Evolutionary conservation across 768 basidiomycete genomes (phyloP).

Genomic region (Rhizopogon roseolus): DNA sequence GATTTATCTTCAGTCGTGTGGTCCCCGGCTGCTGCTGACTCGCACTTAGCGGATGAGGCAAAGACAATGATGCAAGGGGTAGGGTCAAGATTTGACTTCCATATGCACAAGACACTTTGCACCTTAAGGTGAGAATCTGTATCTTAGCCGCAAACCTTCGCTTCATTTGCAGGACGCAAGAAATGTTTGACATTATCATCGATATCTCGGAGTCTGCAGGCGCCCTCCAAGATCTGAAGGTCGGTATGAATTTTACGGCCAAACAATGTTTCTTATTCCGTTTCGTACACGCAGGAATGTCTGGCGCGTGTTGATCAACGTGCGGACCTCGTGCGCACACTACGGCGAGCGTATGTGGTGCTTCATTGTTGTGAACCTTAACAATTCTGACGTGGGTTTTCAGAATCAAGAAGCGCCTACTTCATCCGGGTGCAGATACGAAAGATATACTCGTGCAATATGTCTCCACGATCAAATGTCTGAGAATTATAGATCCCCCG

Average conservation of each 20-base stretch:
- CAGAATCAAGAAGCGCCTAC: constrained; percentile 81
- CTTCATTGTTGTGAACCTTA: neutral
- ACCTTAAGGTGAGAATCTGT: constrained; percentile 63
- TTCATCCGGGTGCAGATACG: constrained; percentile 96
- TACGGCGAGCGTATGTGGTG: constrained; percentile 67
- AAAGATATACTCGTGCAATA: constrained; percentile 87
- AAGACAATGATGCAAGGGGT: constrained; percentile 70
- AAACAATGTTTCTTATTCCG: neutral
- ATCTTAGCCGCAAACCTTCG: neutral
- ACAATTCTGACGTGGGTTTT: constrained; percentile 1
- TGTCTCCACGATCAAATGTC: constrained; percentile 85
- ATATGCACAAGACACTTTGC: constrained; percentile 87
- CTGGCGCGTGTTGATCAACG: constrained; percentile 79
- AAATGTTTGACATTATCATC: constrained; percentile 95
- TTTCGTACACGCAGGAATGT: constrained; percentile 50
- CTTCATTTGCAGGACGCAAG: constrained; percentile 47
- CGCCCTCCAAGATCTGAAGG: constrained; percentile 84
- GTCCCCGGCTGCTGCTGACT: constrained; percentile 3
- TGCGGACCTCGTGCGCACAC: constrained; percentile 62
- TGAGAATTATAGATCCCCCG: constrained; percentile 87
- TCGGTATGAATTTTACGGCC: constrained; percentile 20
- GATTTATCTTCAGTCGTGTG: constrained; percentile 2
- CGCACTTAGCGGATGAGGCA: constrained; percentile 60
- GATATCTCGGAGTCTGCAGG: constrained; percentile 86
- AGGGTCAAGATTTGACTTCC: constrained; percentile 84